Conservation (phyloP, 2,329 filamentous ascomycete species). For the Sclerotinia minor region DNA sequence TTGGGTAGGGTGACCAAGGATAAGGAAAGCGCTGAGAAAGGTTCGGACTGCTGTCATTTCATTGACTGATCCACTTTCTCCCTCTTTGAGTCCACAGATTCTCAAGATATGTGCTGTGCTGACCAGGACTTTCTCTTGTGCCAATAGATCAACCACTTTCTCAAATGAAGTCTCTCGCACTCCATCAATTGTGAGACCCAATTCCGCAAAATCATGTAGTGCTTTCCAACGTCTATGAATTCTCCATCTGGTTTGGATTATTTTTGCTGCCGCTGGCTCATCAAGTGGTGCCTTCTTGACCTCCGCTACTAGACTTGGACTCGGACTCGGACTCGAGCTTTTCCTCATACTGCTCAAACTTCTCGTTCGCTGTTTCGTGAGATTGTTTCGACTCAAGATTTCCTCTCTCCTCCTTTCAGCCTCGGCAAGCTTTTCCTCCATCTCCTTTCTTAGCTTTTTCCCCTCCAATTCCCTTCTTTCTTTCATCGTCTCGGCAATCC, state of each 20-base stretch:
- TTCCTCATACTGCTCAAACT: conserved; percentile 57
- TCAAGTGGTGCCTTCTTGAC: conserved; percentile 46
- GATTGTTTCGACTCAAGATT: conserved; percentile 55
- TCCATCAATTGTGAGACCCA: conserved; percentile 69
- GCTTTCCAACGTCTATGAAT: conserved; percentile 56
- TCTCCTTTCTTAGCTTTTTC: conserved; percentile 67
- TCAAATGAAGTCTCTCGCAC: conserved; percentile 73
- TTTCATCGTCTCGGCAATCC: conserved; percentile 78
- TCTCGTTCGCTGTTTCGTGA: conserved; percentile 53
- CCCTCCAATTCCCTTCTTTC: conserved; percentile 76
- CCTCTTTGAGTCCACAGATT: conserved; percentile 69
- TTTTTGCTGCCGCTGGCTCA: conserved; percentile 61
- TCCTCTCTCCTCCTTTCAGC: conserved; percentile 71
- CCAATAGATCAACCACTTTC: conserved; percentile 67
- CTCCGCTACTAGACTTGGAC: conserved; percentile 42
- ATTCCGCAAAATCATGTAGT: conserved; percentile 63
- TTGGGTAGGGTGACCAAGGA: conserved; percentile 74
- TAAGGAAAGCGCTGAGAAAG: conserved; percentile 78
- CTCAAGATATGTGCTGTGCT: conserved; percentile 67
- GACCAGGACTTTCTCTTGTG: conserved; percentile 64
- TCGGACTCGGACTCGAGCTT: conserved; percentile 50
- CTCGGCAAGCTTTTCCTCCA: conserved; percentile 78
- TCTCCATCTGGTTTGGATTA: conserved; percentile 72
- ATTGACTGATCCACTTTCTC: conserved; percentile 59
- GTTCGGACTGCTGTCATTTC: conserved; percentile 72